phyloP scores from a whole-genome alignment of 2,329 filamentous ascomycete species.

The Hypoxylon sp. region DNA sequence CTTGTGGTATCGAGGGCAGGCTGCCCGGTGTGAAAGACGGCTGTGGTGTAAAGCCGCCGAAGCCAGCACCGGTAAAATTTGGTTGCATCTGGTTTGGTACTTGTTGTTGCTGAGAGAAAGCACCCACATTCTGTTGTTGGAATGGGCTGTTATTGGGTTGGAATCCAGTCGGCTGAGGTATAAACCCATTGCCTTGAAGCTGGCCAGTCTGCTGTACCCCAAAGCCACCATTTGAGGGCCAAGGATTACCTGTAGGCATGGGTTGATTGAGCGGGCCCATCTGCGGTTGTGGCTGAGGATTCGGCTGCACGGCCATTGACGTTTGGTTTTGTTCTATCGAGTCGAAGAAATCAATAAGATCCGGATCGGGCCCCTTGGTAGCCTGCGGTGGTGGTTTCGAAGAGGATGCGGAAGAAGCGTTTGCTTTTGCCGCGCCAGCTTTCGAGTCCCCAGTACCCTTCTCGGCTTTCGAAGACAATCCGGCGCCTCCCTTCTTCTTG shows the following conservation, averaged over 20 bases:
- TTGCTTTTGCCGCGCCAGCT: constrained; percentile 60
- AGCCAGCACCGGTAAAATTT: constrained; percentile 79
- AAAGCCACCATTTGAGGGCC: constrained; percentile 55
- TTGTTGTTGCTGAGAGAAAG: constrained; percentile 57
- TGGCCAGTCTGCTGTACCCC: constrained; percentile 56
- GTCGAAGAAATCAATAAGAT: constrained; percentile 95
- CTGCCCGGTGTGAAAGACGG: constrained; percentile 67
- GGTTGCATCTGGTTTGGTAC: constrained; percentile 62
- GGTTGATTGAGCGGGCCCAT: constrained; percentile 51
- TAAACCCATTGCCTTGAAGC: constrained; percentile 52
- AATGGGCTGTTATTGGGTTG: constrained; percentile 61
- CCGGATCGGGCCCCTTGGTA: constrained; percentile 76
- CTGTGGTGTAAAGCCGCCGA: constrained; percentile 85
- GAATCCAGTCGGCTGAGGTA: constrained; percentile 57
- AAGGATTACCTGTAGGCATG: constrained; percentile 56
- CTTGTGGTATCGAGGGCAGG: constrained; percentile 71
- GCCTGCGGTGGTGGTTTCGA: constrained; percentile 62
- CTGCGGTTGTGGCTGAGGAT: constrained; percentile 56
- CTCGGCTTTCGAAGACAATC: constrained; percentile 55
- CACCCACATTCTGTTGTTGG: constrained; percentile 57
- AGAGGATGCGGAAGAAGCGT: constrained; percentile 53
- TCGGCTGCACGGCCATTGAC: constrained; percentile 69
- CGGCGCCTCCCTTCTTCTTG: constrained; percentile 65
- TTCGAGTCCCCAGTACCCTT: constrained; percentile 57
- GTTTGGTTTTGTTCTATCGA: constrained; percentile 93